These are phyloP conservation scores for Chaetomium fimeti DNA, from an alignment of 495 filamentous ascomycete species.

Conservation along the genomic window DNA sequence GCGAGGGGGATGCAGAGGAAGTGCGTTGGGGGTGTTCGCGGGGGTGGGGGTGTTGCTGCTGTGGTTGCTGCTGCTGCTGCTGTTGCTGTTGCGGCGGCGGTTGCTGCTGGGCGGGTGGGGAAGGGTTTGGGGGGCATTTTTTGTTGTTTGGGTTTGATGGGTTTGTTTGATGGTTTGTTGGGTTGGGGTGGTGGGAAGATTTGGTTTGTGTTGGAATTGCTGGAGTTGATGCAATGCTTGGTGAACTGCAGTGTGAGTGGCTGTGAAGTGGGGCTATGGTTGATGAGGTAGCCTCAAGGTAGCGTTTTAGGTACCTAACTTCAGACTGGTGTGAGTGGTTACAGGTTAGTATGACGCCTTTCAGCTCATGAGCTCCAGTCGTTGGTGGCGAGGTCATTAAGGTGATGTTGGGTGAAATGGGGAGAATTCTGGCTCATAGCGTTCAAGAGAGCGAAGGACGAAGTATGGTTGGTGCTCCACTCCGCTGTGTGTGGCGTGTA, in stretches of 20 bases:
- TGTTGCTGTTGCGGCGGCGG: background rate
- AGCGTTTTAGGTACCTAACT: background rate
- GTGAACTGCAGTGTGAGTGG: background rate
- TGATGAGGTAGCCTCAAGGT: background rate
- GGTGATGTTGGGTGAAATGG: background rate
- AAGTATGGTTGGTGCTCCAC: background rate
- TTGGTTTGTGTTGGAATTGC: background rate
- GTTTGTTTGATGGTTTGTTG: background rate
- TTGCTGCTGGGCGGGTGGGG: background rate
- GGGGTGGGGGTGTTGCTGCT: conserved; percentile 12
- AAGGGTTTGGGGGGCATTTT: background rate
- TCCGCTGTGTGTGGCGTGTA: background rate
- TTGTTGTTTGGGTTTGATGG: background rate
- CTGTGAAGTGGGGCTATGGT: background rate
- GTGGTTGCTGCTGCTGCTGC: background rate
- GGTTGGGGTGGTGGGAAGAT: background rate
- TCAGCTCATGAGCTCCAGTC: background rate
- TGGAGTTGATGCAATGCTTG: background rate
- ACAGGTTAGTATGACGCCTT: background rate
- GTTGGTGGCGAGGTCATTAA: background rate
- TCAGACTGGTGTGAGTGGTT: background rate
- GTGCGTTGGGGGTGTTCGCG: conserved; percentile 62
- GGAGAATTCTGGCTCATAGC: background rate
- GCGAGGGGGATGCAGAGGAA: conserved; percentile 84
- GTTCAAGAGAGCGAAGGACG: background rate